A percentile compares a stretch with the other conserved stretches of the same genome.
These are phyloP conservation scores for Naganishia vaughanmartiniae DNA, from an alignment of 768 basidiomycete genomes.

Conservation along the genomic window DNA sequence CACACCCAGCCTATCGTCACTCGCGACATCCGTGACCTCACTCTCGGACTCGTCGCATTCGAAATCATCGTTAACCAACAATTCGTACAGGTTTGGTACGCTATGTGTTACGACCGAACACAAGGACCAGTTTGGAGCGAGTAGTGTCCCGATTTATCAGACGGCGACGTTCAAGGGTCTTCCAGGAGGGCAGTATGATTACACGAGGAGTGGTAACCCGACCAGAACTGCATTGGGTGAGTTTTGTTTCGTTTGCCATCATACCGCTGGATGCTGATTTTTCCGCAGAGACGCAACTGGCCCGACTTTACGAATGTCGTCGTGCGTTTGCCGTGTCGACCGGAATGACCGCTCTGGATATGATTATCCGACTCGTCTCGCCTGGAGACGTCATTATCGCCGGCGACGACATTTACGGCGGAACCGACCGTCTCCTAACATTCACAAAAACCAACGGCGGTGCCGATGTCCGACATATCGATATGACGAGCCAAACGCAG, in stretches of 20 bases:
- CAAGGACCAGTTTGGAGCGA: constrained; percentile 93
- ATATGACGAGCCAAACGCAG: constrained; percentile 58
- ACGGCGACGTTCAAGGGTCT: constrained; percentile 97
- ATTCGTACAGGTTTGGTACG: constrained; percentile 1
- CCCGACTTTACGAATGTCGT: constrained; percentile 87
- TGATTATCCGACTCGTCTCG: constrained; percentile 88
- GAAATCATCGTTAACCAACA: neutral
- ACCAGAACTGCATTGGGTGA: constrained; percentile 89
- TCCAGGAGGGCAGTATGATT: constrained; percentile 77
- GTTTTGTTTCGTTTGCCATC: constrained; percentile 37
- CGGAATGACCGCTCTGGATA: constrained; percentile 96
- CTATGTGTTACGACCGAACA: constrained; percentile 54
- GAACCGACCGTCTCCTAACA: constrained; percentile 88
- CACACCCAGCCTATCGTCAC: constrained; percentile 43
- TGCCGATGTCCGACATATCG: constrained; percentile 85
- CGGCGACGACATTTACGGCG: constrained; percentile 95
- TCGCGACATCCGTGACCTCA: constrained; percentile 45
- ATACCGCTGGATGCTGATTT: neutral
- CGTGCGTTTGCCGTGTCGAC: constrained; percentile 92
- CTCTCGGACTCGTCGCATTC: constrained; percentile 8
- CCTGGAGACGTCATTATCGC: constrained; percentile 94
- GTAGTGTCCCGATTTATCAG: constrained; percentile 96
- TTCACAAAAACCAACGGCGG: constrained; percentile 85
- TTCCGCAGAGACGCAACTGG: constrained; percentile 83
- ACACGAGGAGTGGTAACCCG: constrained; percentile 91